Base-by-base conservation (phyloP, 139 green algal genomes). In the Raphidocelis subcapitata region DNA sequence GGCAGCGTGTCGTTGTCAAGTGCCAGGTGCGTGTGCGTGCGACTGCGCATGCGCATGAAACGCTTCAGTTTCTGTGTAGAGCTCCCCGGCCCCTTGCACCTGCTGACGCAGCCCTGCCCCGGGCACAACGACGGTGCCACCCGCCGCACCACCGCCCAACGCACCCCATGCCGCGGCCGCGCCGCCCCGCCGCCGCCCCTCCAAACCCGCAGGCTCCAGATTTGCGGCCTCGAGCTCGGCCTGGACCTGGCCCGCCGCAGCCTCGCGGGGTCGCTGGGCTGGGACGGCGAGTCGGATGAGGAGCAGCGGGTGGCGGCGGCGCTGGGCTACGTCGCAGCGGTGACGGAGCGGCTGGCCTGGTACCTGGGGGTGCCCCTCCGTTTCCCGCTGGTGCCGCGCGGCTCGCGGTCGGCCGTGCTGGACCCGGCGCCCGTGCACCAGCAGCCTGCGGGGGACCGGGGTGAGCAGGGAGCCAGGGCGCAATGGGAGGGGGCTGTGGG, bases 311-410 rank as follows among this genome's bases (percentile, higher is more conserved):
- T 83, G 33, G 74, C 75, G 56, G 84, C 84, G 20, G 79, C 81
- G 0, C 81, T 93, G 23, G 88, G 89, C 0, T 91, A 94, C 52
- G 77, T 89, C 21, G 86, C 88, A 0, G 79, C 88, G 23, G 32
- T 90, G 24, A 72, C 90, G n/a, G 52, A 86, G 21, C 67, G 78
- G 26, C 63, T 87, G 12, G 65, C 81, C 21, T 14, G 36, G 0
- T 94, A 94, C 79, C 68, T 94, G 3, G 85, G 78, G 18, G 79
- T 94, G 16, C 86, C 83, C 14, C 81, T 93, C 29, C 70, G 89
- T 15, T 94, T 90, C 74, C 88, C 89, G 3, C 55, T 94, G 12
- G 28, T 47, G 0, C 81, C 81, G 23, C 56, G 61, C 23, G 77
- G 83, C 33, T 93, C 86, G 0, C 68, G 70, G 5, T 88, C 78